phyloP scores from a whole-genome alignment of 352 stramenopile species.

The Blastocystis hominis region DNA sequence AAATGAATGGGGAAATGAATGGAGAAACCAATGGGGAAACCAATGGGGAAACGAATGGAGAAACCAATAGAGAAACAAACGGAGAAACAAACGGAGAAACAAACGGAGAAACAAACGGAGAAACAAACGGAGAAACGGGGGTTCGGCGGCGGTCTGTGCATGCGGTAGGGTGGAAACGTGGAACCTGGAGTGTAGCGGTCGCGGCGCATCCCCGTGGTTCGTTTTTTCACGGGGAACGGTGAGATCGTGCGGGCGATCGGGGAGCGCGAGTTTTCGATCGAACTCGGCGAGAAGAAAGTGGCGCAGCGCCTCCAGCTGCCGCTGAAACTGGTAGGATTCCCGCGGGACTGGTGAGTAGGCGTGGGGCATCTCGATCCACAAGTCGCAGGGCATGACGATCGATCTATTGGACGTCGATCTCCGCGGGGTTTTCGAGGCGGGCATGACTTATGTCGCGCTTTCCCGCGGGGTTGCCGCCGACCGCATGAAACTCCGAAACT shows the following conservation, averaged over 20 bases:
- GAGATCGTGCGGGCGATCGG: background rate
- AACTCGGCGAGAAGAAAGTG: background rate
- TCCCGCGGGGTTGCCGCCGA: slow-evolving; percentile 78
- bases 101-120: too few species aligned
- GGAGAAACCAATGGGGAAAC: too few species aligned
- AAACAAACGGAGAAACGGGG: too few species aligned
- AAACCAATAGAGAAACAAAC: too few species aligned
- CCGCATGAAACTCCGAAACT: slow-evolving; percentile 63
- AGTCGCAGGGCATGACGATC: slow-evolving; percentile 82
- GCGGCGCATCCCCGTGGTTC: background rate
- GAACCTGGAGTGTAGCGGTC: background rate
- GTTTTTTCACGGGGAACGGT: background rate
- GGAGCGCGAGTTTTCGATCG: slow-evolving; percentile 14
- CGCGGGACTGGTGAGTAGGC: slow-evolving; percentile 60
- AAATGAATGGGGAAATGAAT: too few species aligned
- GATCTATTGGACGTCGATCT: slow-evolving; percentile 78
- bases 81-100: too few species aligned
- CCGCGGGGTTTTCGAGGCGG: slow-evolving; percentile 81
- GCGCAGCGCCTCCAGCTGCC: slow-evolving; percentile 9
- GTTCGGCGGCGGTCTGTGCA: too few species aligned
- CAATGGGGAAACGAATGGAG: too few species aligned
- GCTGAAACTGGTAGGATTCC: background rate
- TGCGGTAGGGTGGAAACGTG: too few species aligned
- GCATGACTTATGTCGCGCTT: slow-evolving; percentile 87
- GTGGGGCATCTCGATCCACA: slow-evolving; percentile 86